Evolutionary conservation across 2,329 filamentous ascomycete genomes (phyloP).

Genomic region (Neonectria coccinea): DNA sequence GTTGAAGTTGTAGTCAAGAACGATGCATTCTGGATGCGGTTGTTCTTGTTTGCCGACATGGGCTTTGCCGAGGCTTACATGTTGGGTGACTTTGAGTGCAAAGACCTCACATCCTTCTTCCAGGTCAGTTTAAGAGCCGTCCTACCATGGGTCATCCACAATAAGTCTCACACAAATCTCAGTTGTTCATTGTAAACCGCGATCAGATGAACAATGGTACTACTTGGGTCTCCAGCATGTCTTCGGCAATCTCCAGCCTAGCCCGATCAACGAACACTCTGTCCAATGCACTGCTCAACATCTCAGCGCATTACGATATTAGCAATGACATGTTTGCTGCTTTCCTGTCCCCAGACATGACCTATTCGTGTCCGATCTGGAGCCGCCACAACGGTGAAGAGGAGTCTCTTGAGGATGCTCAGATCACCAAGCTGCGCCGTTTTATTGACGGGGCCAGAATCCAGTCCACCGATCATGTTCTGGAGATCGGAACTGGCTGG

Average conservation of each 20-base stretch:
- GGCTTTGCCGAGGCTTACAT: slow-evolving; percentile 81
- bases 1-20: slow-evolving; percentile 71
- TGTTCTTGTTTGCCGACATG: slow-evolving; percentile 79
- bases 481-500: slow-evolving; percentile 83
- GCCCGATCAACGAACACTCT: slow-evolving; percentile 69
- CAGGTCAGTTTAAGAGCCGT: slow-evolving; percentile 56
- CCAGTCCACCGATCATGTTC: slow-evolving; percentile 73
- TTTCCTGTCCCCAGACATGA: slow-evolving; percentile 81
- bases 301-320: slow-evolving; percentile 80
- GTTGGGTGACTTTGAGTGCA: slow-evolving; percentile 76
- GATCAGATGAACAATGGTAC: slow-evolving; percentile 72
- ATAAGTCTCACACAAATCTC: slow-evolving; percentile 1
- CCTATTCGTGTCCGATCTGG: slow-evolving; percentile 80
- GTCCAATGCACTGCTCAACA: slow-evolving; percentile 71
- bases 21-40: slow-evolving; percentile 77
- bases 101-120: slow-evolving; percentile 76
- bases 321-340: slow-evolving; percentile 81
- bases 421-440: slow-evolving; percentile 73
- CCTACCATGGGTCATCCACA: not conserved
- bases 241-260: slow-evolving; percentile 67
- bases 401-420: slow-evolving; percentile 74
- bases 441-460: slow-evolving; percentile 75
- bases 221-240: slow-evolving; percentile 70
- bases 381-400: slow-evolving; percentile 43
- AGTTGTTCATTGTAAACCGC: slow-evolving; percentile 80